phyloP scores from a whole-genome alignment of 768 basidiomycete genomes.

The Glaciozyma antarctica region DNA sequence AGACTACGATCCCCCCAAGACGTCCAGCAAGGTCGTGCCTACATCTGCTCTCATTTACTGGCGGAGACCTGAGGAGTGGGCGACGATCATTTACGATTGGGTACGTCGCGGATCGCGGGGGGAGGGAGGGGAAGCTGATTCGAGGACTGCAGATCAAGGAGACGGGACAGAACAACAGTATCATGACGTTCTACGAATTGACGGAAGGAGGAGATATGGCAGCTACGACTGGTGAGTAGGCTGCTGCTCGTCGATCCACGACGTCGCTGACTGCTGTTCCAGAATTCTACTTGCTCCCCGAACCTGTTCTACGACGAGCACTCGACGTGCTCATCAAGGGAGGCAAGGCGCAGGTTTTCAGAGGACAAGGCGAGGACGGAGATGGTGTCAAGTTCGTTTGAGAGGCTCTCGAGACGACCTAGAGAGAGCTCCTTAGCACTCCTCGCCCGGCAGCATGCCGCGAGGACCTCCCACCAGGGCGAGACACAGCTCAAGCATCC shows the following conservation, averaged over 20 bases:
- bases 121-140: not conserved
- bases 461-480: no score
- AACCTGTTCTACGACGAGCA: conserved; percentile 38
- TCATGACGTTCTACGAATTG: conserved; percentile 45
- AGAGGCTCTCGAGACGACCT: not conserved
- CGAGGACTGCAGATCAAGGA: conserved; percentile 37
- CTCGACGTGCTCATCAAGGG: conserved; percentile 40
- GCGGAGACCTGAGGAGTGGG: conserved; percentile 44
- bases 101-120: conserved; percentile 31
- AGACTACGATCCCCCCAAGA: conserved; percentile 20
- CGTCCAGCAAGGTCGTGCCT: conserved; percentile 33
- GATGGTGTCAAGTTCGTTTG: conserved; percentile 43
- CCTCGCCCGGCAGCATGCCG: no score
- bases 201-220: conserved; percentile 40
- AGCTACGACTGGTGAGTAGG: conserved; percentile 35
- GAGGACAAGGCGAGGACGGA: conserved; percentile 39
- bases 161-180: conserved; percentile 40
- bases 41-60: conserved; percentile 38
- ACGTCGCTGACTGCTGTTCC: not conserved
- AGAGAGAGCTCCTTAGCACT: not conserved
- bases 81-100: conserved; percentile 42
- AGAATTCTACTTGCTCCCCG: conserved; percentile 42
- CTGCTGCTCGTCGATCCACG: no score
- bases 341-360: conserved; percentile 43
- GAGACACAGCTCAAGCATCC: no score